Base-by-base conservation (phyloP, 2,329 filamentous ascomycete species). In the Xylariaceae sp. region DNA sequence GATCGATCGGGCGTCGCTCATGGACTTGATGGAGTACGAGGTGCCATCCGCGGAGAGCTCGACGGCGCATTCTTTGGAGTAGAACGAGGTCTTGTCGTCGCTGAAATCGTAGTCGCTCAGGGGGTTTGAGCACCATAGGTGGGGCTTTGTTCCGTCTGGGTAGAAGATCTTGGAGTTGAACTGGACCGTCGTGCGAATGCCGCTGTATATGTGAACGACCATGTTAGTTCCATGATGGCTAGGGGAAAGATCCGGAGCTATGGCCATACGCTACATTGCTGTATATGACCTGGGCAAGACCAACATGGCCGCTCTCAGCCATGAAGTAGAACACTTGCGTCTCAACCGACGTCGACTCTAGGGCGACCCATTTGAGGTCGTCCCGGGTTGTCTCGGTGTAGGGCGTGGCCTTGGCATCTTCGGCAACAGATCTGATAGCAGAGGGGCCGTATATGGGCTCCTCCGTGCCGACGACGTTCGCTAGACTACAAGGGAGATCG, bases 141-240 rank as follows among this genome's bases (percentile, higher is more conserved):
- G 85, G 59, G 89, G 85, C 71, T 88, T 88, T 65, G 86, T 83
- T 65, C 81, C 80, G 68, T 89, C 87, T 61, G 85, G 81, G 73
- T 88, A 89, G 79, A 93, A 95, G 75, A 97, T 83, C 81, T 97
- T 97, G 75, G 84, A 85, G 79, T 90, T 97, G 83, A 97, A 96
- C 77, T 97, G 93, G 72, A 85, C 87, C 30, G 93, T 99, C 49
- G 88, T 92, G 69, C 89, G 88, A 65, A 99, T 85, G 73, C 93
- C 92, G 68, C 92, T 96, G 72, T 66, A 63, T 13, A 56, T 50
- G 23, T 23, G 23, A 4, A 23, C 23, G 23, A 23, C 47, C 34
- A n/a, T 45, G 59, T 64, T 61, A 68, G 68, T 62, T 62, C n/a
- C 52, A 59, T 53, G 58, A 17, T 49, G 30, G 56, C 48, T 55